These are phyloP conservation scores for Penicillium sp. DNA, from an alignment of 2,329 filamentous ascomycete species.

Conservation along the genomic window DNA sequence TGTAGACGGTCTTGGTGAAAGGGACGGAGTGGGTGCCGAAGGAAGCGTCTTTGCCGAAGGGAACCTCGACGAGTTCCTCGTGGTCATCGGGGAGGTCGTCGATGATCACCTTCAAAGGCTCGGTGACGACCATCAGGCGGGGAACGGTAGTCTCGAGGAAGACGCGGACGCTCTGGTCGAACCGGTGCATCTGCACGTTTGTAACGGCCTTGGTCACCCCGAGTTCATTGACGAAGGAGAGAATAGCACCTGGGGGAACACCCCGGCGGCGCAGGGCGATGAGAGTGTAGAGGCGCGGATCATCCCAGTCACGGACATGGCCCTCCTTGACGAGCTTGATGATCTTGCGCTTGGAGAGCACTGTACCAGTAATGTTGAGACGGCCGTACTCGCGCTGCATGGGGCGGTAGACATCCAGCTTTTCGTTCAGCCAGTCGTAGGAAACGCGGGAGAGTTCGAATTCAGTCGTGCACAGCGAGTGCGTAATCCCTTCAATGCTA, in stretches of 20 bases:
- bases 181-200: constrained; percentile 77
- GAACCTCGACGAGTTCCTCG: constrained; percentile 65
- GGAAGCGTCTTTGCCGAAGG: constrained; percentile 75
- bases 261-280: constrained; percentile 81
- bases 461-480: constrained; percentile 90
- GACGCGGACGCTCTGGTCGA: constrained; percentile 80
- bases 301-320: constrained; percentile 86
- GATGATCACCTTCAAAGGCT: constrained; percentile 80
- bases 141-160: constrained; percentile 89
- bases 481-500: constrained; percentile 87
- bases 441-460: constrained; percentile 82
- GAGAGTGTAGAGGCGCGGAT: constrained; percentile 85
- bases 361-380: constrained; percentile 78
- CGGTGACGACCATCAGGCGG: constrained; percentile 83
- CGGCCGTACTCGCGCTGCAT: constrained; percentile 91
- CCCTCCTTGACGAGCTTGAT: constrained; percentile 74
- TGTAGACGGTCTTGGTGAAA: constrained; percentile 79
- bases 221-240: constrained; percentile 87
- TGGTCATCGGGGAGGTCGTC: constrained; percentile 74
- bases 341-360: constrained; percentile 84
- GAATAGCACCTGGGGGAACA: constrained; percentile 82
- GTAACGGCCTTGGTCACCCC: constrained; percentile 82
- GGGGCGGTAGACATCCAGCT: constrained; percentile 79
- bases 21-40: constrained; percentile 57
- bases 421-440: constrained; percentile 88